These are phyloP conservation scores for Avena atlantica DNA, from an alignment of 176 grass and related monocot genomes.

Conservation along the genomic window DNA sequence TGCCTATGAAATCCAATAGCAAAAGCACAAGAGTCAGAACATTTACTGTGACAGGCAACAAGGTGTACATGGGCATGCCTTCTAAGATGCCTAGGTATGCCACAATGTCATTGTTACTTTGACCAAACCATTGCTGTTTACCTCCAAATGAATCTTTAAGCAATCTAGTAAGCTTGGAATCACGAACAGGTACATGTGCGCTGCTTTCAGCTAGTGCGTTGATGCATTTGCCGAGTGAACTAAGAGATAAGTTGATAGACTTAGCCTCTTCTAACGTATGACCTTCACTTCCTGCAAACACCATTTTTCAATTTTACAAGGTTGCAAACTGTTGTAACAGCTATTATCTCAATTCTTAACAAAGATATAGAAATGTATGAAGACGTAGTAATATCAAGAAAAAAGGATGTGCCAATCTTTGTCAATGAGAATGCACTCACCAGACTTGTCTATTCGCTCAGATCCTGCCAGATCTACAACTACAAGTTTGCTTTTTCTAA, in stretches of 20 bases:
- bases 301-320: slow-evolving; percentile 28
- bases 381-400: slow-evolving; percentile 1
- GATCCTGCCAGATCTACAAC: slow-evolving; percentile 98
- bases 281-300: slow-evolving; percentile 88
- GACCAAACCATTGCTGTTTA: slow-evolving; percentile 34
- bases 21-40: slow-evolving; percentile 45
- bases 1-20: slow-evolving; percentile 69
- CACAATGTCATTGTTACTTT: not conserved
- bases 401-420: slow-evolving; percentile 5
- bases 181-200: slow-evolving; percentile 91
- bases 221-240: slow-evolving; percentile 96
- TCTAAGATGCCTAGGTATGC: slow-evolving; percentile 10
- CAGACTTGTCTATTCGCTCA: slow-evolving; percentile 97
- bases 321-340: slow-evolving; percentile 18
- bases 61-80: not conserved
- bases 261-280: slow-evolving; percentile 99
- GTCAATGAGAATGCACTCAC: slow-evolving; percentile 37
- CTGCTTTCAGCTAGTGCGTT: slow-evolving; percentile 99
- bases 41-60: slow-evolving; percentile 19
- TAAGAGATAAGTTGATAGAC: slow-evolving; percentile 97
- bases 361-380: slow-evolving; percentile 5
- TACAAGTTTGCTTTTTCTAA: slow-evolving; percentile 98
- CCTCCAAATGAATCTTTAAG: slow-evolving; percentile 99
- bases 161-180: slow-evolving; percentile 99
- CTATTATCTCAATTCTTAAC: not conserved